Evolutionary conservation across 306 rosid species (phyloP).

Genomic region (Morella rubra): DNA sequence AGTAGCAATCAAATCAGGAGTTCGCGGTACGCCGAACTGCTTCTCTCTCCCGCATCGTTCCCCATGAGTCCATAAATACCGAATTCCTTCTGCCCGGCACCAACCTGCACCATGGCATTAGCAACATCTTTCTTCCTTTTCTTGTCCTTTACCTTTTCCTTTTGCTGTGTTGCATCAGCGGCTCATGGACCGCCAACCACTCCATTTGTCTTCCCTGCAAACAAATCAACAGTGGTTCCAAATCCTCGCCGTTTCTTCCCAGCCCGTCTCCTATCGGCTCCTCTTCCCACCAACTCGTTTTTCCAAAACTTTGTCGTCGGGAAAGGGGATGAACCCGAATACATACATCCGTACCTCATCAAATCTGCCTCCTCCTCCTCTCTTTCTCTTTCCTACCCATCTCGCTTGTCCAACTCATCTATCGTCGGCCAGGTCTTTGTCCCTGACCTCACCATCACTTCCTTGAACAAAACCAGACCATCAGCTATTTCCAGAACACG

Average conservation of each 20-base stretch:
- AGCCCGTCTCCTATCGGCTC: slow-evolving; percentile 49
- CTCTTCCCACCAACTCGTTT: slow-evolving; percentile 85
- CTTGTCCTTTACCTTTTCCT: background rate
- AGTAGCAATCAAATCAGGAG: no score
- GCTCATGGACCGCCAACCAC: slow-evolving; percentile 12
- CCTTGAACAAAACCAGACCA: slow-evolving; percentile 23
- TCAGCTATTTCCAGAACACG: slow-evolving; percentile 19
- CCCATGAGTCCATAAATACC: no score
- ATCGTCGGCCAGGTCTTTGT: slow-evolving; percentile 55
- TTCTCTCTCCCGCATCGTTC: no score
- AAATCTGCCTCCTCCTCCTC: slow-evolving; percentile 54
- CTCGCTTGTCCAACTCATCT: slow-evolving; percentile 43
- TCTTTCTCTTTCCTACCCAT: slow-evolving; percentile 68
- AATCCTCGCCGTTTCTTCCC: slow-evolving; percentile 75
- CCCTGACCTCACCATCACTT: slow-evolving; percentile 68
- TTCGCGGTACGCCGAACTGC: no score
- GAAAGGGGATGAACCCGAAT: slow-evolving; percentile 75
- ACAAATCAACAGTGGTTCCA: slow-evolving; percentile 64
- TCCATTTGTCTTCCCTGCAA: slow-evolving; percentile 60
- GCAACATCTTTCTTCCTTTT: background rate
- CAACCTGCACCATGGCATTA: slow-evolving; percentile 2
- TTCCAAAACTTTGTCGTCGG: slow-evolving; percentile 73
- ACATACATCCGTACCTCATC: slow-evolving; percentile 77
- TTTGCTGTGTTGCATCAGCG: slow-evolving; percentile 3
- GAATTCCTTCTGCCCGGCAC: background rate